A percentile compares a stretch with the other conserved stretches of the same genome.
These are phyloP conservation scores for Vitis rupestris DNA, from an alignment of 164 flowering plant genomes.

Conservation along the genomic window DNA sequence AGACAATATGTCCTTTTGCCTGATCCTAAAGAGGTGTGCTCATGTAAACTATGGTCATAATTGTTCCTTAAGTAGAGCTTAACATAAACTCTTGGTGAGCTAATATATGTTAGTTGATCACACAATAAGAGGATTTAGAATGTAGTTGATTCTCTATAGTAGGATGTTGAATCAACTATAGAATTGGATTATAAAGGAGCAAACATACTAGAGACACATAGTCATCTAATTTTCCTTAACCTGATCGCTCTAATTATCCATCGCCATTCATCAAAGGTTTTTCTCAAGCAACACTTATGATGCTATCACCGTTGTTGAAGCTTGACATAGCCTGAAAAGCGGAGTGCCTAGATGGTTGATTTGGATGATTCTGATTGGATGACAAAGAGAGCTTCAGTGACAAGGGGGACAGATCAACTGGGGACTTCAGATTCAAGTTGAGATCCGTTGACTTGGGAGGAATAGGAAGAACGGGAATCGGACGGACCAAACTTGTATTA, in stretches of 20 bases:
- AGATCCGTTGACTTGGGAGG: slow-evolving; percentile 18
- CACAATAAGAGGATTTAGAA: too few relatives aligned
- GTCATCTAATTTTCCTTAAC: slow-evolving; percentile 11
- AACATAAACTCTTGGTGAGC: too few relatives aligned
- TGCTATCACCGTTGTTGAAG: slow-evolving; percentile 40
- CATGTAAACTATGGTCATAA: too few relatives aligned
- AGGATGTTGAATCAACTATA: too few relatives aligned
- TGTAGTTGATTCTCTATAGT: too few relatives aligned
- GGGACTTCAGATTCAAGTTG: slow-evolving; percentile 21
- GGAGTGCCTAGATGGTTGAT: slow-evolving; percentile 25
- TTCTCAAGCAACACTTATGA: slow-evolving; percentile 39
- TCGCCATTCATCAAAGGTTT: not conserved
- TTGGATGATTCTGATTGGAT: slow-evolving; percentile 18
- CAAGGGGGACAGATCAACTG: slow-evolving; percentile 25
- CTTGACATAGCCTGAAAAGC: slow-evolving; percentile 29
- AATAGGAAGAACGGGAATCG: slow-evolving; percentile 18
- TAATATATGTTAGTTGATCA: too few relatives aligned
- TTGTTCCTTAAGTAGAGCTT: too few relatives aligned
- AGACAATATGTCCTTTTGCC: too few relatives aligned
- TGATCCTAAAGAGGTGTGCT: too few relatives aligned
- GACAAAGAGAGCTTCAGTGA: slow-evolving; percentile 36
- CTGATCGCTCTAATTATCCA: slow-evolving; percentile 7
- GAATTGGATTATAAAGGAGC: too few relatives aligned
- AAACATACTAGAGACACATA: slow-evolving; percentile 1
- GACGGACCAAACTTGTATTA: slow-evolving; percentile 18